Evolutionary conservation across 148 eudicot species (phyloP).

Genomic region (Fagopyrum tataricum): DNA sequence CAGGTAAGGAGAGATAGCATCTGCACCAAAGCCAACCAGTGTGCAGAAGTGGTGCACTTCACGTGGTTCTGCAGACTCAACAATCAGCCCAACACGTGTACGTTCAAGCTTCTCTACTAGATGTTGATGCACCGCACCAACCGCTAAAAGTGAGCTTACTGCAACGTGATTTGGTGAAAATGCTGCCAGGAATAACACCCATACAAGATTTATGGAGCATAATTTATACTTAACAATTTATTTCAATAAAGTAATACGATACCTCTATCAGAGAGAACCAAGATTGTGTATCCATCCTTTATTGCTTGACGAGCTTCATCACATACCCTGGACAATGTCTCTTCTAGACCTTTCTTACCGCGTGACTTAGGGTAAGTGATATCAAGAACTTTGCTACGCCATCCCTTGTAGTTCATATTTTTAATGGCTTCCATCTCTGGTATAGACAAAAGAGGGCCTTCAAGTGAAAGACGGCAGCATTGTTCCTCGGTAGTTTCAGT

Average conservation of each 20-base stretch:
- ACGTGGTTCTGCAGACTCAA: slow-evolving; percentile 98
- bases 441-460: slow-evolving; percentile 79
- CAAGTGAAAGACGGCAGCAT: slow-evolving; percentile 87
- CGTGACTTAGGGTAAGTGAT: slow-evolving; percentile 67
- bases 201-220: not conserved
- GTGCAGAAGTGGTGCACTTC: slow-evolving; percentile 99
- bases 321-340: slow-evolving; percentile 86
- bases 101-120: slow-evolving; percentile 82
- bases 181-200: slow-evolving; percentile 31
- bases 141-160: slow-evolving; percentile 90
- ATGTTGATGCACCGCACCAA: slow-evolving; percentile 98
- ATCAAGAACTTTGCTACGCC: slow-evolving; percentile 93
- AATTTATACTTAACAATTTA: not conserved
- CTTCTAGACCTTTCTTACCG: slow-evolving; percentile 86
- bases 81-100: slow-evolving; percentile 73
- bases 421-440: slow-evolving; percentile 94
- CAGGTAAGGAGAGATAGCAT: slow-evolving; percentile 93
- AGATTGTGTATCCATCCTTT: slow-evolving; percentile 65
- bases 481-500: slow-evolving; percentile 95
- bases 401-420: slow-evolving; percentile 88
- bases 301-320: slow-evolving; percentile 78
- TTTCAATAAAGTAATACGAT: slow-evolving; percentile 10
- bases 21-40: slow-evolving; percentile 93
- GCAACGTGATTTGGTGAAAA: slow-evolving; percentile 81
- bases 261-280: slow-evolving; percentile 98